Percentiles rank a stretch among this genome's conserved stretches.
Conservation (phyloP, 2,329 filamentous ascomycete species). For the Neonectria sp. region DNA sequence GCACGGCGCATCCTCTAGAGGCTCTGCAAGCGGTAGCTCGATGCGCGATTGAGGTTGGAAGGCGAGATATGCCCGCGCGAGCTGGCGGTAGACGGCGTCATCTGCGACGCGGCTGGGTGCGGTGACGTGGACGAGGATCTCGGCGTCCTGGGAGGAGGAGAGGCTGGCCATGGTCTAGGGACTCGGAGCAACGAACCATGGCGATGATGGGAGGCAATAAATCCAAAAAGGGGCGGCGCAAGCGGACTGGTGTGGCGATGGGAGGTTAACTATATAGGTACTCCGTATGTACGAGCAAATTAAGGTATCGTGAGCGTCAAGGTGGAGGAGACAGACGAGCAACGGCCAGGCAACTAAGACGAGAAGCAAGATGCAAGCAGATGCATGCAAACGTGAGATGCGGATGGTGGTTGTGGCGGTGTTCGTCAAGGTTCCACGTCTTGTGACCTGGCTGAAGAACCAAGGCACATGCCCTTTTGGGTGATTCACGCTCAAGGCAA, state of each 20-base stretch:
- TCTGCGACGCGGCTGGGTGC: slow-evolving; percentile 65
- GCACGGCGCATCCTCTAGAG: slow-evolving; percentile 7
- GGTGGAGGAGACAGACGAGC: slow-evolving; percentile 12
- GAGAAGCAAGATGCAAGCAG: neutral
- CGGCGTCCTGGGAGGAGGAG: slow-evolving; percentile 52
- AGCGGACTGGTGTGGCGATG: neutral
- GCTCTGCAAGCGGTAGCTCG: slow-evolving; percentile 17
- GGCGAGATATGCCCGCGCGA: slow-evolving; percentile 66
- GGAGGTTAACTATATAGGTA: slow-evolving; percentile 4
- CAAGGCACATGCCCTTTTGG: slow-evolving; percentile 11
- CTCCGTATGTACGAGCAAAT: neutral
- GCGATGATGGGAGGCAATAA: slow-evolving; percentile 25
- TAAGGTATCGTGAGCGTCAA: slow-evolving; percentile 6
- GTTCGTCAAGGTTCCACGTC: neutral
- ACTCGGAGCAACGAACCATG: slow-evolving; percentile 41
- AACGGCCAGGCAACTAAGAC: slow-evolving; percentile 16
- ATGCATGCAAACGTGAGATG: neutral
- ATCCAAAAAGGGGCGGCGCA: neutral
- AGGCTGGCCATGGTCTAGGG: slow-evolving; percentile 45
- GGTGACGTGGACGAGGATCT: slow-evolving; percentile 70
- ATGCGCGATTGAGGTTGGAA: slow-evolving; percentile 56
- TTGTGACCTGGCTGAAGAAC: neutral
- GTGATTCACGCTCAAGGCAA: slow-evolving; percentile 4
- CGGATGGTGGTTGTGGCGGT: neutral
- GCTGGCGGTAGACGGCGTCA: slow-evolving; percentile 64